A percentile compares a stretch with the other conserved stretches of the same genome.
These are phyloP conservation scores for Pseudocercospora macadamiae DNA, from an alignment of 2,329 filamentous ascomycete species.

Conservation along the genomic window DNA sequence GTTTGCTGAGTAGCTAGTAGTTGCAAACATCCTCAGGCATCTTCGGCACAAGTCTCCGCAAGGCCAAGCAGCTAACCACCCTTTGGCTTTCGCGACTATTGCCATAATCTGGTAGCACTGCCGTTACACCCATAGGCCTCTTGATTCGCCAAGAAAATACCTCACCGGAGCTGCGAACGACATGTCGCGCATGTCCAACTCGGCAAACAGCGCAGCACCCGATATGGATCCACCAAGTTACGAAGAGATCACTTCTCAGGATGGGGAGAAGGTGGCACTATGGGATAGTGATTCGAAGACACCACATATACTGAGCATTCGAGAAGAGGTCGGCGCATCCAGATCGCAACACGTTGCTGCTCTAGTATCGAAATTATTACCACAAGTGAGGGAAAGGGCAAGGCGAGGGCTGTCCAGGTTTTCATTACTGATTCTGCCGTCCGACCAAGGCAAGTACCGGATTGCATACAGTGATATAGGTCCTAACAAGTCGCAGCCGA, in stretches of 20 bases:
- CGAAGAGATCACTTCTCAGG: conserved; percentile 27
- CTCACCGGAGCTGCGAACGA: not conserved
- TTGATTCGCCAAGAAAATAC: not conserved
- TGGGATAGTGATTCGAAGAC: conserved; percentile 22
- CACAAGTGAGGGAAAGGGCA: conserved; percentile 31
- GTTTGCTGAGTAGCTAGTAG: not conserved
- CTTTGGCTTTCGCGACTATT: not conserved
- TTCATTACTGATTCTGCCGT: conserved; percentile 36
- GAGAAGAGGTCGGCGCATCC: conserved; percentile 35
- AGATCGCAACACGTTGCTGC: conserved; percentile 37
- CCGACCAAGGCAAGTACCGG: conserved; percentile 34
- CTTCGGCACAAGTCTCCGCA: not conserved
- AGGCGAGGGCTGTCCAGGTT: conserved; percentile 33
- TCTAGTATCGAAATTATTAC: conserved; percentile 31
- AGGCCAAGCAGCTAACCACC: not conserved
- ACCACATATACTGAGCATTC: conserved; percentile 31
- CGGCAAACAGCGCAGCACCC: not conserved
- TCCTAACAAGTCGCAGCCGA: conserved; percentile 20
- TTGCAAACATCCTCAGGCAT: conserved; percentile 5
- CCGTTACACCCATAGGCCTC: conserved; percentile 1
- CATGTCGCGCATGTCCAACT: not conserved
- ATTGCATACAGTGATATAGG: not conserved
- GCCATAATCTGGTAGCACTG: not conserved
- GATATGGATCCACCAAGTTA: conserved; percentile 37
- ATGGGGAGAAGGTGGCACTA: conserved; percentile 6